A percentile compares a stretch with the other conserved stretches of the same genome.
Evolutionary conservation across 139 green algal genomes (phyloP).

Genomic region (Coccomyxa sp.): DNA sequence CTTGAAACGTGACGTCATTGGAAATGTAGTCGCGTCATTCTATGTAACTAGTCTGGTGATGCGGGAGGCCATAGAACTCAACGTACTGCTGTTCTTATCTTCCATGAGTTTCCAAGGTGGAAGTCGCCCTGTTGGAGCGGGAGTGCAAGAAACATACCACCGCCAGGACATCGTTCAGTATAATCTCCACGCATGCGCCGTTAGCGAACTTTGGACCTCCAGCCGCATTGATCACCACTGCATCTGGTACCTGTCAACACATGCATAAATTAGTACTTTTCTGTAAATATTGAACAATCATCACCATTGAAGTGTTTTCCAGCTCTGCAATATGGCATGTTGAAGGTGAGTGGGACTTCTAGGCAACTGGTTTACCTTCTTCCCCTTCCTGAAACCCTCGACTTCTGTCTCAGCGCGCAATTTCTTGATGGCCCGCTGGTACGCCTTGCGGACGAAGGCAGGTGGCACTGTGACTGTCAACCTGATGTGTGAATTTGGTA

Average conservation of each 20-base stretch:
- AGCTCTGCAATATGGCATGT: too few species aligned
- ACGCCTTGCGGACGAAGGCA: constrained; percentile 4
- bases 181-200: not conserved
- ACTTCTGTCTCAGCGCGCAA: constrained; percentile 7
- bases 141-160: not conserved
- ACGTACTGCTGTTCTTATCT: not conserved
- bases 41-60: too few species aligned
- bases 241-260: too few species aligned
- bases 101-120: too few species aligned
- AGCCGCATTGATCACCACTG: not conserved
- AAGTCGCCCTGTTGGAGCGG: not conserved
- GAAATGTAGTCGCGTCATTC: not conserved
- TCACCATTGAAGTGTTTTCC: too few species aligned
- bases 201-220: not conserved
- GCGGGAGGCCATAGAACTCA: too few species aligned
- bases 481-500: constrained; percentile 4
- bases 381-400: constrained; percentile 27
- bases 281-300: too few species aligned
- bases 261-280: too few species aligned
- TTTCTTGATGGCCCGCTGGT: constrained; percentile 12
- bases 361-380: constrained; percentile 7
- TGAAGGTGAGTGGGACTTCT: too few species aligned
- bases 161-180: too few species aligned
- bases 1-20: not conserved
- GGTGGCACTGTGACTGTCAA: constrained; percentile 26